Base-by-base conservation (phyloP, 306 rosid genomes). In the Lablab purpureus region DNA sequence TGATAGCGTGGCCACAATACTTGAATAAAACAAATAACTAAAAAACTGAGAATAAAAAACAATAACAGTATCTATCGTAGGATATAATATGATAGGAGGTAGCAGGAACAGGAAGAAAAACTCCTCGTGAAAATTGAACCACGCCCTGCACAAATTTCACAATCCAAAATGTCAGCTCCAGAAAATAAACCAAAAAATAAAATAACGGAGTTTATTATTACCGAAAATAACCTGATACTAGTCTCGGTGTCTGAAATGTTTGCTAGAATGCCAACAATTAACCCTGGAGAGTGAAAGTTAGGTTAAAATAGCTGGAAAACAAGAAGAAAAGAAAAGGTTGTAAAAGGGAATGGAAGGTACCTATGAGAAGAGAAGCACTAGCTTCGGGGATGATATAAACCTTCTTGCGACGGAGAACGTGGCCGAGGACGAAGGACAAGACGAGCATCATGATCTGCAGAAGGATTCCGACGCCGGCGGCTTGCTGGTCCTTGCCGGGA, bases 391-490 rank as follows among this genome's bases (percentile, higher is more conserved):
- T 89, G 78, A 91, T 79, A 69, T 93, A 93, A 83, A 95, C 73
- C 80, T 87, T 93, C 79, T 93, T 94, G 52, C 98, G 99, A 64
- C 99, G 98, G 46, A 95, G 99, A 59, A 95, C 97, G 67, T 95
- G 99, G 30, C 99, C 99, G 14, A 95, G 93, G 71, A 95, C 98
- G 88, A 95, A 95, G 49, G 99, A 93, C 68, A 95, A 74, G 19
- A 95, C 99, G 25, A 95, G 85, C 99, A 95, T 95, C 99, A 95
- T 95, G 92, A 95, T 95, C 94, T 95, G 99, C 25, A 95, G 98
- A 67, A 95, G 99, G 71, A 95, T 93, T 81, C 99, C 99, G 36
- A 95, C 96, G 32, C 99, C 99, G 78, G 99, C 99, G 27, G 99
- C 99, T 81, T 95, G 99, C 77, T 95, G 99, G 43, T 93, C 99